Base-by-base conservation (phyloP, 1,139 yeast species). In the Hemisphaericaspora lyxosophila region DNA sequence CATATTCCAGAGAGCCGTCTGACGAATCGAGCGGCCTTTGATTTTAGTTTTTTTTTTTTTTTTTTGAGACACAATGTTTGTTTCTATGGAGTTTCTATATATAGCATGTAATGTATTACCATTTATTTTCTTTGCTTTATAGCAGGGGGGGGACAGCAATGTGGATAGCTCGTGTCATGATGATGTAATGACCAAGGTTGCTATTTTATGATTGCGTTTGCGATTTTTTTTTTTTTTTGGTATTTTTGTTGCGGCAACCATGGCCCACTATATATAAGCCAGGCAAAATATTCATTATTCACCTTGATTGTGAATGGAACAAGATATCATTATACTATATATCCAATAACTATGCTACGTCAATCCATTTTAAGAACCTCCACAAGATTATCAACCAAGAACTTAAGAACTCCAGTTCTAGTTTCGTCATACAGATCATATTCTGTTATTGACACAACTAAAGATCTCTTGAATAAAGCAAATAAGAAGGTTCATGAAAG, bases 391-490 rank as follows among this genome's bases (percentile, higher is more conserved):
- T 17, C 31, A 2, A n/a, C n/a, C 18, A 27, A 16, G 5, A 16
- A 19, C 2, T 17, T 28, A 11, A 13, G 31, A 17, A 15, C 9
- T 18, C 31, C 23, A 12, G 9, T 12, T 18, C 4, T 4, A 4
- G n/a, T 18, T 12, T 28, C 23, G 12, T 15, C 31, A 13, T 24
- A 34, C 22, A 49, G 52, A 28, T 33, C 36, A 14, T 55, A 53
- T 31, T 60, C 70, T 2, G 54, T 68, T 16, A 51, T 65, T 12
- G 72, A 59, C 26, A 45, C 62, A 20, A 70, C 71, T 15, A 67
- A 67, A 48, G 62, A 62, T 22, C 59, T 57, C 5, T 48, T 31
- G n/a, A 37, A 35, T 12, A 27, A 27, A 14, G 30, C 20, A 27
- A 16, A 27, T 17, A 14, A 14, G 14, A 26, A 13, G 16, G 39